These are phyloP conservation scores for Hirsutella minnesotensis DNA, from an alignment of 2,329 filamentous ascomycete genomes.

Conservation along the genomic window DNA sequence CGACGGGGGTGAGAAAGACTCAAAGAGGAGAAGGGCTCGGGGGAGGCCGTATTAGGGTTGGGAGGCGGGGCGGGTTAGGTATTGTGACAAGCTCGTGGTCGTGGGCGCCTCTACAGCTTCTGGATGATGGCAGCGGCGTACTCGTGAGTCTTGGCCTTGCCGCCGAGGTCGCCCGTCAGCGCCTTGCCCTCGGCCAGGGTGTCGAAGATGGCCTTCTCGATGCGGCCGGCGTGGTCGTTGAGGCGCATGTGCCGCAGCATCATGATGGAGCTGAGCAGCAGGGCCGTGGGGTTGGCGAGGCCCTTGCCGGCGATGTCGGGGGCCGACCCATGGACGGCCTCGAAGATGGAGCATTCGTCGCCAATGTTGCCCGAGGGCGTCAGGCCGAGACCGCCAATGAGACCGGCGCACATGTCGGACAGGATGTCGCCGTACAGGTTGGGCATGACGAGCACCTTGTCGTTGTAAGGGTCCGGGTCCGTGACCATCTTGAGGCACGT, in stretches of 20 bases:
- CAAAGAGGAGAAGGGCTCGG: no score
- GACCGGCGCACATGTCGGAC: constrained; percentile 97
- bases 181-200: constrained; percentile 92
- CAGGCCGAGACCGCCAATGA: constrained; percentile 93
- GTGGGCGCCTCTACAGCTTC: constrained; percentile 36
- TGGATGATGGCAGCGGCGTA: constrained; percentile 85
- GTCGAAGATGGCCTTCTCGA: constrained; percentile 91
- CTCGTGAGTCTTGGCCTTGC: constrained; percentile 90
- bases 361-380: constrained; percentile 98
- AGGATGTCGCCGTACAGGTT: constrained; percentile 99
- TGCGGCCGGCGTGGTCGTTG: constrained; percentile 68
- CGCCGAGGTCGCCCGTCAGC: constrained; percentile 90
- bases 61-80: no score
- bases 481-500: constrained; percentile 98
- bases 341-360: constrained; percentile 98
- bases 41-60: no score
- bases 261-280: constrained; percentile 95
- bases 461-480: constrained; percentile 92
- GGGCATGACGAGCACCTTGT: constrained; percentile 96
- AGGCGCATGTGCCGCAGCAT: constrained; percentile 99
- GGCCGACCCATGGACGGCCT: constrained; percentile 95
- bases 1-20: neutral
- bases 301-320: constrained; percentile 94
- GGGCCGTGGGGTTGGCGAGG: constrained; percentile 92
- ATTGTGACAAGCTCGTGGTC: neutral